Evolutionary conservation across 192 early-diverging fungal genomes (phyloP), one percentile per base, ranked within the genome.

Genomic region (Haplosporangium gracile): DNA sequence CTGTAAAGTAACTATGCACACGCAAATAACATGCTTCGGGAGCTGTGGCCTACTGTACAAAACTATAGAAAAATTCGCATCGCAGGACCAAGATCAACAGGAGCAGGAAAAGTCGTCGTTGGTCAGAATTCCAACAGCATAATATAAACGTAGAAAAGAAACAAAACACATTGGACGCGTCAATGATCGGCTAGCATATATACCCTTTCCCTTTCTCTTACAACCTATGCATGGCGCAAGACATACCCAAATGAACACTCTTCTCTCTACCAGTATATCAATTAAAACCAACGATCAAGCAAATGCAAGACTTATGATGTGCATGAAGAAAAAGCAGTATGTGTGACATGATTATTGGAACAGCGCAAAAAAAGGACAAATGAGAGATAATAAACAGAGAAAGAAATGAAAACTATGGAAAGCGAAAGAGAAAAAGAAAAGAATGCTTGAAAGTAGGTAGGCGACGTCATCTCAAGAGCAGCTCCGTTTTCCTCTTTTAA

Each of bases 41-140:
- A n/a, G 4, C 32, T 32, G 47, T 42, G 13, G 16, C 38, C 8
- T 60, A 72, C 55, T 57, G 7, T 65, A 8, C 47, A 6, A 20
- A 40, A 39, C 5, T 29, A 51, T 72, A 85, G 82, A 85, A 32
- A 79, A 85, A 74, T 85, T 79, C 43, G 72, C 77, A 29, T 60
- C 72, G 10, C 77, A 78, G 53, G 74, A 79, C 11, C 70, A 76
- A 40, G 76, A 78, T n/a, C 55, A 51, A 5, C 49, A 78, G 26
- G 77, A 73, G 2, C 82, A 85, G 45, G 71, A 79, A 34, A 73
- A 36, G 22, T 85, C 77, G n/a, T 83, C 82, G 29, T 74, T 85
- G 4, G 82, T 85, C 57, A 79, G 69, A 34, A 65, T 85, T 10
- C 82, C 82, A 76, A 85, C 43, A 38, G 53, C 39, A 34, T 77